Base-by-base conservation (phyloP, 169 alveolate species). In the Plasmodium fragile region DNA sequence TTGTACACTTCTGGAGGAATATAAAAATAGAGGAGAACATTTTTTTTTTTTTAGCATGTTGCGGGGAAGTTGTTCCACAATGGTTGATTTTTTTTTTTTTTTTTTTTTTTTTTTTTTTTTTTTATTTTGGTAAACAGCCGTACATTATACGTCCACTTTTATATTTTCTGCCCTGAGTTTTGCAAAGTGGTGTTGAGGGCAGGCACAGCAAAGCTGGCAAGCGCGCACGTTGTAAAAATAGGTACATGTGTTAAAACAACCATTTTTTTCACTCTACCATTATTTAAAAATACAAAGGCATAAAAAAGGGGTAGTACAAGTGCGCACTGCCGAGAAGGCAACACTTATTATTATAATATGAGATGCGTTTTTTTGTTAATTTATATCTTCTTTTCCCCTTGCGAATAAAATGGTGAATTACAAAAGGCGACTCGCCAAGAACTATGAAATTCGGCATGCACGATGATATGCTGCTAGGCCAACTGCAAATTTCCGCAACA, bases 101-200 rank as follows among this genome's bases (percentile, higher is more conserved):
- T 65, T 65, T 65, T 65, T 65, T 65, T 65, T 65, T 65, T 59
- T 59, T 59, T 59, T 59, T 59, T 59, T 59, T 59, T 59, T 18
- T 59, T 16, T 13, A n/a, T 22, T 59, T 78, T 43, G 8, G 28
- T 45, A 45, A 39, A 79, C 65, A 45, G 34, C 41, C 25, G 10
- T 79, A 45, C 16, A 49, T 49, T 49, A 79, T 70, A 79, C 72
- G 69, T n/a, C n/a, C n/a, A 78, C 73, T 79, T 79, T 79, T 45
- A 79, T 45, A 79, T 79, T 79, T 69, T 79, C 65, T 78, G 13
- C 55, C 3, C 16, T 79, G 41, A 79, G 16, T 18, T 79, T 18
- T 79, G 8, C 39, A 79, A 22, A 41, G 55, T 0, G n/a, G 8
- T 79, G 18, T 10, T 0, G 22, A 0, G 8, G 22, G 25, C 59